A percentile compares a stretch with the other conserved stretches of the same genome.
Conservation (phyloP, 1,139 yeast genomes). For the Taiozyma onychis region DNA sequence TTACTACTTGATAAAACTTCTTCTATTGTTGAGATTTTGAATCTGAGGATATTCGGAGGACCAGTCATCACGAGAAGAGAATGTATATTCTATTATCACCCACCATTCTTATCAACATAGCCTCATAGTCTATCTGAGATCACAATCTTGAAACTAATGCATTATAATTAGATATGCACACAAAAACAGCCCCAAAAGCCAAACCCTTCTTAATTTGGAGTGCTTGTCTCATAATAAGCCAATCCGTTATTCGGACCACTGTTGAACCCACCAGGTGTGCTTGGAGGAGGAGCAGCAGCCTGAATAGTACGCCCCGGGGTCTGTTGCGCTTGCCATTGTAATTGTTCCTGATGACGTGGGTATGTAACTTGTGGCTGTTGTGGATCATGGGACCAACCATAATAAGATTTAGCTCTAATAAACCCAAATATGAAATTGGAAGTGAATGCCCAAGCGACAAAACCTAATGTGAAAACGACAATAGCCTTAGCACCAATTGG, state of each 20-base stretch:
- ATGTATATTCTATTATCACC: too few relatives aligned
- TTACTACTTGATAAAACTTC: too few relatives aligned
- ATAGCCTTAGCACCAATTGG: constrained; percentile 58
- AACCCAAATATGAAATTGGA: constrained; percentile 35
- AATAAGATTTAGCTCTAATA: constrained; percentile 31
- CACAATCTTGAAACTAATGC: neutral
- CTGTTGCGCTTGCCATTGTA: neutral
- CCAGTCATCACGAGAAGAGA: too few relatives aligned
- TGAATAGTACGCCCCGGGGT: neutral
- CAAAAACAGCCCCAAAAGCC: too few relatives aligned
- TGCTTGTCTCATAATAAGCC: neutral
- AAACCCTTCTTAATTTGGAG: neutral
- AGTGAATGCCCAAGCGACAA: constrained; percentile 25
- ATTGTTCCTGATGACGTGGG: neutral
- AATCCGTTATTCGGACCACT: neutral
- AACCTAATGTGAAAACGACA: constrained; percentile 27
- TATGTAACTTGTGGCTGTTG: neutral
- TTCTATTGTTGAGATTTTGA: too few relatives aligned
- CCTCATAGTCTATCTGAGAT: too few relatives aligned
- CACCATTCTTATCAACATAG: too few relatives aligned
- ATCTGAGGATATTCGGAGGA: too few relatives aligned
- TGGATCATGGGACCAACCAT: constrained; percentile 23
- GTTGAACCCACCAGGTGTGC: neutral
- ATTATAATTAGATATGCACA: neutral
- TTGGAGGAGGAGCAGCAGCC: neutral